These are phyloP conservation scores for Cordyceps javanica DNA, from an alignment of 2,329 filamentous ascomycete species.

Conservation along the genomic window DNA sequence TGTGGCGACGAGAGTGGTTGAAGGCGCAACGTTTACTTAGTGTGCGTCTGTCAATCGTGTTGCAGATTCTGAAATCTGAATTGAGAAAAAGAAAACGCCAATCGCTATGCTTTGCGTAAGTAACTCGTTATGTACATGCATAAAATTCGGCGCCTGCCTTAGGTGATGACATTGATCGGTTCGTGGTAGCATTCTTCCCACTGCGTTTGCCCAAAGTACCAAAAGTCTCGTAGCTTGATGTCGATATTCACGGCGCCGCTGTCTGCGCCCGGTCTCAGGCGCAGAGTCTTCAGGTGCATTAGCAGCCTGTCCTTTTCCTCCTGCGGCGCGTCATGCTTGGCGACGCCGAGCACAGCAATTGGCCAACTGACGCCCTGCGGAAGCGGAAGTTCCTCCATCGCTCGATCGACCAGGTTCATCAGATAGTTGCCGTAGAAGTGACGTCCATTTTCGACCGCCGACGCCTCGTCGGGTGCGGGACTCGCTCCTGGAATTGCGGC, in stretches of 20 bases:
- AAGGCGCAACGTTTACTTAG: no score
- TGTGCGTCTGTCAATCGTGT: no score
- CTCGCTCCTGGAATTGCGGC: not conserved
- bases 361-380: constrained; percentile 7
- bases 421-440: not conserved
- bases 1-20: no score
- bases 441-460: not conserved
- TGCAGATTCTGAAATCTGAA: no score
- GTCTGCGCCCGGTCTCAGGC: not conserved
- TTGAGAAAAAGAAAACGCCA: not conserved
- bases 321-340: constrained; percentile 2
- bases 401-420: not conserved
- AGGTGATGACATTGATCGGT: constrained; percentile 7
- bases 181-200: constrained; percentile 10
- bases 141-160: not conserved
- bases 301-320: not conserved
- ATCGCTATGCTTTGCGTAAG: not conserved
- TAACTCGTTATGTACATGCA: not conserved
- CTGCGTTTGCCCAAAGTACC: constrained; percentile 1
- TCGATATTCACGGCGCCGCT: constrained; percentile 4
- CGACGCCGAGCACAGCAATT: constrained; percentile 2
- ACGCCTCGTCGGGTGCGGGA: not conserved
- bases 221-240: constrained; percentile 7
- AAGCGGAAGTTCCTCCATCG: not conserved
- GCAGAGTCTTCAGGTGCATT: not conserved